These are phyloP conservation scores for Carex littledalei DNA, from an alignment of 176 grass and related monocot species.

Conservation along the genomic window DNA sequence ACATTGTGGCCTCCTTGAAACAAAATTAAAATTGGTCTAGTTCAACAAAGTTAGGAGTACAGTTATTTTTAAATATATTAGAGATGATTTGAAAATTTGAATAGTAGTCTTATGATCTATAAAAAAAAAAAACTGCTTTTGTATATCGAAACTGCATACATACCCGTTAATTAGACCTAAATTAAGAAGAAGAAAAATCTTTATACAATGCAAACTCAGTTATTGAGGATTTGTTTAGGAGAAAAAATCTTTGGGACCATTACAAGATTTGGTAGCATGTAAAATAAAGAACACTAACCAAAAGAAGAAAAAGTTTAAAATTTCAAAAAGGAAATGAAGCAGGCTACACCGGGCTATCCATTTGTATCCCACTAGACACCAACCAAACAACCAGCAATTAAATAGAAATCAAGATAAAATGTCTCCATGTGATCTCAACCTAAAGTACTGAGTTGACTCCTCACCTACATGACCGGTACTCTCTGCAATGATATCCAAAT, in stretches of 20 bases:
- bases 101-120: no score
- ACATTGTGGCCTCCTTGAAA: no score
- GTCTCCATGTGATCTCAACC: constrained; percentile 13
- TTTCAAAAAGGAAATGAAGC: not conserved
- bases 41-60: no score
- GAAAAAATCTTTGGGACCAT: not conserved
- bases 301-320: not conserved
- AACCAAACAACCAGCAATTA: not conserved
- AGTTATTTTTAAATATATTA: no score
- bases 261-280: not conserved
- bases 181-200: not conserved
- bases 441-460: not conserved
- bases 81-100: no score
- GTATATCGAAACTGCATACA: no score
- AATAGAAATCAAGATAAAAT: not conserved
- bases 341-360: not conserved
- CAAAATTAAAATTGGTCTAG: no score
- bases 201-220: not conserved
- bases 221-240: not conserved
- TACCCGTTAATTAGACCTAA: not conserved
- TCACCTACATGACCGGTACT: not conserved
- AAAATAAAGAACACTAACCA: not conserved
- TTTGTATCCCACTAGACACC: not conserved
- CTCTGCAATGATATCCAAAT: not conserved
- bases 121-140: no score